Conservation (phyloP, 306 rosid species). For the Quercus mongolica region DNA sequence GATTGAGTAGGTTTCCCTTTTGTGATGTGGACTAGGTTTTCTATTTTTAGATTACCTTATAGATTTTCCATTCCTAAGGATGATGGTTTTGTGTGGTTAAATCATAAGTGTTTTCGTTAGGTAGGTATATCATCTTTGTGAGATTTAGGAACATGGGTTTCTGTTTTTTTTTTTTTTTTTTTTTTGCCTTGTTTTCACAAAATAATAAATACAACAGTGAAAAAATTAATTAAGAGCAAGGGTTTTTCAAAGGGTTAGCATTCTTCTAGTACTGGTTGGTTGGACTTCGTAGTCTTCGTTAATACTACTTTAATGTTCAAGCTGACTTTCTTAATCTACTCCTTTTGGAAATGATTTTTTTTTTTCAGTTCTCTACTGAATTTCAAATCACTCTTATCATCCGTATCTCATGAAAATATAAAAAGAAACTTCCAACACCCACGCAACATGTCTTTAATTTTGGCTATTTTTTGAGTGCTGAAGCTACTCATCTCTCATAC, state of each 20-base stretch:
- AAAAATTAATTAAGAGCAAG: neutral
- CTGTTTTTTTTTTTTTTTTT: neutral
- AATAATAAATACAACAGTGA: neutral
- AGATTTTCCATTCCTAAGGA: neutral
- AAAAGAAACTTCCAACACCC: neutral
- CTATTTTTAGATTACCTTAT: constrained; percentile 1
- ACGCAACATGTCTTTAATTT: neutral
- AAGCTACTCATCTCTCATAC: neutral
- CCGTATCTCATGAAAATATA: neutral
- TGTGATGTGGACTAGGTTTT: neutral
- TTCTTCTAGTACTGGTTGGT: neutral
- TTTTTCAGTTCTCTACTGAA: constrained; percentile 1
- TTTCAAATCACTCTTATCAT: neutral
- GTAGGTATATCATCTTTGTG: neutral
- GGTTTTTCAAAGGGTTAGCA: neutral
- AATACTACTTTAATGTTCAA: neutral
- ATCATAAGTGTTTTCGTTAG: neutral
- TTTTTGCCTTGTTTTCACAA: constrained; percentile 6
- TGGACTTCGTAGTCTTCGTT: neutral
- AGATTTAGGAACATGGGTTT: constrained; percentile 8
- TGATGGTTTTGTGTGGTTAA: neutral
- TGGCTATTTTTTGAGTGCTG: neutral
- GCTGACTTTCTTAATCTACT: constrained; percentile 1
- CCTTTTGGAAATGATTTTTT: neutral
- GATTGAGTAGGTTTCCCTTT: neutral